These are phyloP conservation scores for Aspergillus sparsus DNA, from an alignment of 495 filamentous ascomycete species.

Conservation along the genomic window DNA sequence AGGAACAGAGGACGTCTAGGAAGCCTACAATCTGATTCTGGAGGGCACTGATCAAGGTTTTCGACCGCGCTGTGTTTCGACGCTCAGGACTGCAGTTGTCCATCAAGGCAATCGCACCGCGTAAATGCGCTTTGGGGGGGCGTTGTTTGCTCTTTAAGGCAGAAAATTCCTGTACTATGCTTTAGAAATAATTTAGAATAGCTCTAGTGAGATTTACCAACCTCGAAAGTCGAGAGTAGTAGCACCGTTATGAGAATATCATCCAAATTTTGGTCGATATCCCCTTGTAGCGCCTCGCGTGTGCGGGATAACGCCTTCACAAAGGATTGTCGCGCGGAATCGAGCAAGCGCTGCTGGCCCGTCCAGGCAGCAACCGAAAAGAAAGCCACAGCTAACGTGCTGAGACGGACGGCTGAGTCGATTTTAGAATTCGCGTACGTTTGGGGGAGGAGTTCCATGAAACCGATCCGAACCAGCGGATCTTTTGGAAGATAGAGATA, in stretches of 20 bases:
- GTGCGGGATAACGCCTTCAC: slow-evolving; percentile 54
- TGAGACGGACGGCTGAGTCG: slow-evolving; percentile 53
- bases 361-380: slow-evolving; percentile 48
- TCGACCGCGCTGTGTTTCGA: slow-evolving; percentile 19
- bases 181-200: too few relatives aligned
- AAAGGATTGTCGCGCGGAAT: slow-evolving; percentile 39
- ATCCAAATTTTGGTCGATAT: slow-evolving; percentile 50
- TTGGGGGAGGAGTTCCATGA: slow-evolving; percentile 56
- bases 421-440: slow-evolving; percentile 49
- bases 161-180: slow-evolving; percentile 30
- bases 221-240: slow-evolving; percentile 66
- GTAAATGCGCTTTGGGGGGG: slow-evolving; percentile 33
- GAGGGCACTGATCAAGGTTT: slow-evolving; percentile 29
- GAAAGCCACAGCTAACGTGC: slow-evolving; percentile 63
- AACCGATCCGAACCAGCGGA: slow-evolving; percentile 33
- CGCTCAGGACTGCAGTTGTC: slow-evolving; percentile 27
- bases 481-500: slow-evolving; percentile 35
- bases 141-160: slow-evolving; percentile 30
- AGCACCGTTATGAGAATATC: slow-evolving; percentile 62
- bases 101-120: slow-evolving; percentile 39
- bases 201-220: slow-evolving; percentile 20
- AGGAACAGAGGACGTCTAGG: too few relatives aligned
- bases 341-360: slow-evolving; percentile 43
- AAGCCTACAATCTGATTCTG: slow-evolving; percentile 38
- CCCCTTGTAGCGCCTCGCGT: slow-evolving; percentile 53